Base-by-base conservation (phyloP, 768 basidiomycete species). In the Amanita phalloides region DNA sequence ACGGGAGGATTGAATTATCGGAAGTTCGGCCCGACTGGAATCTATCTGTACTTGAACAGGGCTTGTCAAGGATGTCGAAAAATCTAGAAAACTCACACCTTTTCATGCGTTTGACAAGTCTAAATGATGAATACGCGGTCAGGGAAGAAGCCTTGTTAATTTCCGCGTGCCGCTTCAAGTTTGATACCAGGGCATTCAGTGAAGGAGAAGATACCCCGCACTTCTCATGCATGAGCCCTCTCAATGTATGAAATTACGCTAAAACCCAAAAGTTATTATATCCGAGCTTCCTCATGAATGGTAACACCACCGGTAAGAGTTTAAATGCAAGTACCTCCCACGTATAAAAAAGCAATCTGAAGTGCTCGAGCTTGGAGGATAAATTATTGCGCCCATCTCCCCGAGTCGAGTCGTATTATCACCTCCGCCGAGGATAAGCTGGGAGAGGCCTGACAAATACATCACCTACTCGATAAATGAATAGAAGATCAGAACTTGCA, bases 1-100 rank as follows among this genome's bases (percentile, higher is more conserved):
- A 39, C 42, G 53, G 20, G 6, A 46, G 6, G 21, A 17, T 21
- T 46, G 43, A 10, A 56, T 45, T 33, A 5, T 4, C 28, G 32
- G 20, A 41, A 1, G 25, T 21, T 20, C 35, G 21, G 26, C 30
- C 32, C 36, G 38, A 39, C 35, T 25, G 39, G 50, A 47, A 60
- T 73, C 56, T 77, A 60, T 73, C 56, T 77, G 77, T 11, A 76
- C 72, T 67, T 78, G 47, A 75, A 69, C 28, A 74, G 70, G 14
- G 63, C 76, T 75, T 75, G 51, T 21, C 11, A 37, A 23, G 32
- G 30, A 32, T 75, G 52, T 17, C 14, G 26, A 47, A 17, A 17
- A n/a, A 13, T 43, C 11, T 43, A 23, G n/a, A n/a, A 13, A 26
- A 26, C 11, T 2, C 23, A 14, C 14, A 26, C 43, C 7, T 26